Conservation (phyloP, 2,329 filamentous ascomycete species). For the Chaetomium olivaceum region DNA sequence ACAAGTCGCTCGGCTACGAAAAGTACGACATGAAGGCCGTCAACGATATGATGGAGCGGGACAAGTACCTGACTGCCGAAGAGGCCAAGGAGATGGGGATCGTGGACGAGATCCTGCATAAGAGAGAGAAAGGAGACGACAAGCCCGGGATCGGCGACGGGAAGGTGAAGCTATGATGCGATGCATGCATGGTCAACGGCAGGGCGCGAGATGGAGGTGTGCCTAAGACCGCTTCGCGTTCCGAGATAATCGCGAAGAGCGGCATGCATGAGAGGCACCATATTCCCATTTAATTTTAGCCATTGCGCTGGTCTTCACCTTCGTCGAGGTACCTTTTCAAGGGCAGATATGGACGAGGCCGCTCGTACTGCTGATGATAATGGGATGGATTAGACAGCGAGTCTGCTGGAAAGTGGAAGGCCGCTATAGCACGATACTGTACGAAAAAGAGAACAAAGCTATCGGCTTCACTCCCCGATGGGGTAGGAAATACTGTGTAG, state of each 20-base stretch:
- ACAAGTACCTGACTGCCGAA: conserved; percentile 87
- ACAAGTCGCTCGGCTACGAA: conserved; percentile 70
- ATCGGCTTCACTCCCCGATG: background rate
- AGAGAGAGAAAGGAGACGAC: conserved; percentile 55
- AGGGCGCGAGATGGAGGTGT: conserved; percentile 26
- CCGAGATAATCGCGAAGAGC: conserved; percentile 2
- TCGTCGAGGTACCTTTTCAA: background rate
- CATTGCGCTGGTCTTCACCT: background rate
- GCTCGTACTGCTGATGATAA: background rate
- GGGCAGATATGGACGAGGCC: background rate
- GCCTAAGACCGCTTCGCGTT: background rate
- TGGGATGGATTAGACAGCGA: background rate
- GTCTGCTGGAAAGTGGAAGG: background rate
- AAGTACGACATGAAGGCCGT: conserved; percentile 80
- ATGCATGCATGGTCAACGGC: conserved; percentile 18
- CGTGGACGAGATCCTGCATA: conserved; percentile 82
- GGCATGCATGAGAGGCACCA: background rate
- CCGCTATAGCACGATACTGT: background rate
- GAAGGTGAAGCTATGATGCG: conserved; percentile 28
- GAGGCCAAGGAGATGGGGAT: conserved; percentile 90
- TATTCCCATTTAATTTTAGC: background rate
- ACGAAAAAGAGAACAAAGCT: background rate
- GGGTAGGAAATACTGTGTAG: background rate
- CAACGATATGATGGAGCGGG: conserved; percentile 93
- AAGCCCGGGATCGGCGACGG: conserved; percentile 24